Conservation (phyloP, 1,139 yeast genomes). For the Diutina siamensis region DNA sequence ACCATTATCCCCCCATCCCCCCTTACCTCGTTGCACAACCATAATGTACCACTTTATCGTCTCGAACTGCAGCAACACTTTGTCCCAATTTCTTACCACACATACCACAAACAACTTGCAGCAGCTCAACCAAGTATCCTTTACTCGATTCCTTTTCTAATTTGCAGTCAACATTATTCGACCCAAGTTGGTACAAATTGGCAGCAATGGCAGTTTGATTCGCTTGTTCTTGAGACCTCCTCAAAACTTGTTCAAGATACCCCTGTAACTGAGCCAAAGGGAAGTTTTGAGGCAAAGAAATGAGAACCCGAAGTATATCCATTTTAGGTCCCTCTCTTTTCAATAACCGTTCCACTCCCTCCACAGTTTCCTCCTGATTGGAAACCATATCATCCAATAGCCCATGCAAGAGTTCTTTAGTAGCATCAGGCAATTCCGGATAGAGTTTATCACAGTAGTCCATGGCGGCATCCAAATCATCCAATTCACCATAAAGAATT, state of each 20-base stretch:
- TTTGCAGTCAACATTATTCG: background rate
- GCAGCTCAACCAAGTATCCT: background rate
- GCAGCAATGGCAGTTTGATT: background rate
- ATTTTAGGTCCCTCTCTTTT: background rate
- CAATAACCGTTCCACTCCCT: background rate
- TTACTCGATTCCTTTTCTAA: background rate
- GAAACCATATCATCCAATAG: background rate
- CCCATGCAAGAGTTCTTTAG: background rate
- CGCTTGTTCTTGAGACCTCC: background rate
- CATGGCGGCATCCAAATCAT: conserved; percentile 48
- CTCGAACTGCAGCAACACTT: background rate
- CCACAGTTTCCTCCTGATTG: conserved; percentile 3
- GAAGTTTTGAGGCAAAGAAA: background rate
- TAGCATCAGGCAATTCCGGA: conserved; percentile 9
- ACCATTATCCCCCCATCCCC: too few species aligned
- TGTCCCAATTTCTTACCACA: conserved; percentile 4
- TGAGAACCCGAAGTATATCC: background rate
- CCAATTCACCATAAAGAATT: conserved; percentile 46
- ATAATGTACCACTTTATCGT: conserved; percentile 1
- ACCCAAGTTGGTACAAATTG: background rate
- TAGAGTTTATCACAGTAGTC: conserved; percentile 48
- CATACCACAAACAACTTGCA: background rate
- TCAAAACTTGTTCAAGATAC: background rate
- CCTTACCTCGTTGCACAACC: background rate
- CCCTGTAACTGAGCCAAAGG: background rate